A percentile compares a stretch with the other conserved stretches of the same genome.
These are phyloP conservation scores for Teunomyces funiuensis DNA, from an alignment of 805 yeast species.

Conservation along the genomic window DNA sequence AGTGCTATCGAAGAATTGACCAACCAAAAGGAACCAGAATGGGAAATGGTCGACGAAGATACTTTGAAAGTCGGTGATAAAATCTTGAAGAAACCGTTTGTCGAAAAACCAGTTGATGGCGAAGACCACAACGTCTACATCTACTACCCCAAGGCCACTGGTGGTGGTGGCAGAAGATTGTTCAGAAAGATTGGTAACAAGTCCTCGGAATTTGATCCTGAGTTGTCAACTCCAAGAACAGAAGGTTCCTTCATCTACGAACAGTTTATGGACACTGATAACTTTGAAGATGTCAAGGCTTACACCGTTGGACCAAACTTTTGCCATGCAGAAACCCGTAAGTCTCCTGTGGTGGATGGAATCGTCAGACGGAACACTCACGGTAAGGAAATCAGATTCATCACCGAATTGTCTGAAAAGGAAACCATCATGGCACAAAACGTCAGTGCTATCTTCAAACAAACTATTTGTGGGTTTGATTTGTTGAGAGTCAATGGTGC, in stretches of 20 bases:
- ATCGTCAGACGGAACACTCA: conserved; percentile 95
- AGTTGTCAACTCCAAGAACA: conserved; percentile 69
- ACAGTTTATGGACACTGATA: conserved; percentile 95
- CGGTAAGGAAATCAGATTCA: conserved; percentile 92
- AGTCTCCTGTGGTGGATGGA: conserved; percentile 99
- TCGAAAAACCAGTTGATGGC: conserved; percentile 98
- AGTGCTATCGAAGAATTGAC: conserved; percentile 60
- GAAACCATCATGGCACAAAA: conserved; percentile 80
- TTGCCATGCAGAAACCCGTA: conserved; percentile 98
- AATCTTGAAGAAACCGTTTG: conserved; percentile 82
- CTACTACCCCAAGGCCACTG: conserved; percentile 81
- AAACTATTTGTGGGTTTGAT: conserved; percentile 97
- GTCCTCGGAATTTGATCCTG: conserved; percentile 92
- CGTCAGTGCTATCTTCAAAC: conserved; percentile 76
- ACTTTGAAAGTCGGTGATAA: conserved; percentile 75
- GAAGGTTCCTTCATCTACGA: conserved; percentile 92
- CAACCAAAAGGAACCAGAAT: conserved; percentile 68
- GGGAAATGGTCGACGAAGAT: conserved; percentile 84
- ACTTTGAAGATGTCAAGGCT: conserved; percentile 97
- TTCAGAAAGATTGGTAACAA: conserved; percentile 97
- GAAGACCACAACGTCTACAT: conserved; percentile 97
- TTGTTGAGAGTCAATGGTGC: conserved; percentile 83
- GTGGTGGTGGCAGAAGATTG: conserved; percentile 96
- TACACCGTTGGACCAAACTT: conserved; percentile 89
- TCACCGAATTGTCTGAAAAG: conserved; percentile 72